Evolutionary conservation across 768 basidiomycete genomes (phyloP).

Genomic region (Thelephora aurantiotincta): DNA sequence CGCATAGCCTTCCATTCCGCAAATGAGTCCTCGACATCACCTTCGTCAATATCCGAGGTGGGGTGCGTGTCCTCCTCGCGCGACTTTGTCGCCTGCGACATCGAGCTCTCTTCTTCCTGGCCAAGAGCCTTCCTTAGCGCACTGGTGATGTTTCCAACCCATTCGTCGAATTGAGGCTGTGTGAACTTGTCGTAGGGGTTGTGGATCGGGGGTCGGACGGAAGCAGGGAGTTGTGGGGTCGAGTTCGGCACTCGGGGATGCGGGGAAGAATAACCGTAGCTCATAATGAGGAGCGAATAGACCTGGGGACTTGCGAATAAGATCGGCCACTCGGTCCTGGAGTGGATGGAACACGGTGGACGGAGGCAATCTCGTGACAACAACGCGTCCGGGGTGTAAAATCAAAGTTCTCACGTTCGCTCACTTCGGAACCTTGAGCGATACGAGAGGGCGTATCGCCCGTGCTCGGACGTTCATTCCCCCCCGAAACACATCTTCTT

Average conservation of each 20-base stretch:
- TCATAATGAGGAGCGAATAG: too few species aligned
- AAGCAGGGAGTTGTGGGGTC: constrained; percentile 9
- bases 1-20: constrained; percentile 36
- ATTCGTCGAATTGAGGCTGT: constrained; percentile 52
- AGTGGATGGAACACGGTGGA: too few species aligned
- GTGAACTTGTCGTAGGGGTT: constrained; percentile 69
- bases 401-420: too few species aligned
- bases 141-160: constrained; percentile 50
- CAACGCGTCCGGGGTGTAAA: too few species aligned
- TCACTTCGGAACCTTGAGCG: too few species aligned
- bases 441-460: too few species aligned
- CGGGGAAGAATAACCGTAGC: constrained; percentile 7
- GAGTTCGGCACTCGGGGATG: constrained; percentile 10
- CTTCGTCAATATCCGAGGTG: constrained; percentile 11
- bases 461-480: too few species aligned
- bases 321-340: too few species aligned
- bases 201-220: constrained; percentile 31
- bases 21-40: constrained; percentile 37
- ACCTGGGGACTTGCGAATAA: too few species aligned
- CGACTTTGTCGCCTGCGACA: constrained; percentile 7
- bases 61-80: constrained; percentile 8
- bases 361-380: too few species aligned
- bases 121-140: constrained; percentile 45
- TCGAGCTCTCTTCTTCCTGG: constrained; percentile 17
- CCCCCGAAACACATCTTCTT: too few species aligned